Evolutionary conservation across 2,329 filamentous ascomycete species (phyloP).

Genomic region (Claviceps monticola): DNA sequence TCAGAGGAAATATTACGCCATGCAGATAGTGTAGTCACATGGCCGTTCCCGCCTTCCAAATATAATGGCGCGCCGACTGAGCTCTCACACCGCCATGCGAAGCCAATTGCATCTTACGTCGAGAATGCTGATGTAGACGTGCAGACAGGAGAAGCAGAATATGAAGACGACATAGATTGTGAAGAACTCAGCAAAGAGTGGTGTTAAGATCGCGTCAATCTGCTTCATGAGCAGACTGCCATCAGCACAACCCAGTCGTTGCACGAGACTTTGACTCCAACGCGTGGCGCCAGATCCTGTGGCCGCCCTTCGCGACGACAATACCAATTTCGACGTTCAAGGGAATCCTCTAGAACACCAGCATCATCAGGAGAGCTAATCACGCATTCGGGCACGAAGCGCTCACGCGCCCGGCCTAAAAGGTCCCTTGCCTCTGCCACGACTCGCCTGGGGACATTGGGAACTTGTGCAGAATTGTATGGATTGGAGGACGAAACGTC

Average conservation of each 20-base stretch:
- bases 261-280: neutral
- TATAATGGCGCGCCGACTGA: constrained; percentile 21
- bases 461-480: neutral
- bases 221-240: neutral
- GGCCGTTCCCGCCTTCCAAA: neutral
- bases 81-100: constrained; percentile 37
- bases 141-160: constrained; percentile 11
- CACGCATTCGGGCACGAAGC: constrained; percentile 6
- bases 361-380: neutral
- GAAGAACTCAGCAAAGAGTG: constrained; percentile 6
- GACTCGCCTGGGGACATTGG: neutral
- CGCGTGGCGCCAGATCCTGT: constrained; percentile 10
- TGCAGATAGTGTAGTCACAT: constrained; percentile 18
- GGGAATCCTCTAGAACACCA: neutral
- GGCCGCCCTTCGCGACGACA: constrained; percentile 20
- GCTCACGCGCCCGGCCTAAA: constrained; percentile 16
- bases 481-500: neutral
- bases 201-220: neutral
- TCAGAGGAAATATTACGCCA: neutral
- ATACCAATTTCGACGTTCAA: constrained; percentile 2
- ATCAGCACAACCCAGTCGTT: neutral
- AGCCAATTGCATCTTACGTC: constrained; percentile 36
- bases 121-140: constrained; percentile 30
- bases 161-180: constrained; percentile 1
- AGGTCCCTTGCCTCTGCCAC: constrained; percentile 5